A percentile compares a stretch with the other conserved stretches of the same genome.
Conservation (phyloP, 257 asterid species). For the Primulina eburnea region DNA sequence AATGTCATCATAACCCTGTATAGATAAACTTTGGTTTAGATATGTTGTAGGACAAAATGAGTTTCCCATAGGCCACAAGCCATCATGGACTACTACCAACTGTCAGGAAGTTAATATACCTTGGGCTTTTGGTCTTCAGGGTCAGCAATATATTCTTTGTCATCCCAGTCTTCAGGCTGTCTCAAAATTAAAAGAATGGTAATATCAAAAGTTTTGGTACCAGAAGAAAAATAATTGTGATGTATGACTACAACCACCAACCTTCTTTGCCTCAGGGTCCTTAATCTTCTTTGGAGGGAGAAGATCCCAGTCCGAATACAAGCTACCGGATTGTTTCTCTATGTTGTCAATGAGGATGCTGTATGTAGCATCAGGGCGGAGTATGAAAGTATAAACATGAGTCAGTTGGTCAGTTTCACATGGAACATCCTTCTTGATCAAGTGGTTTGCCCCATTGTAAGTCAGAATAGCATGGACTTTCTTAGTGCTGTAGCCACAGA, state of each 20-base stretch:
- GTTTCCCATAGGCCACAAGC: neutral
- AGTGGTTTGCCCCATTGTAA: slow-evolving; percentile 63
- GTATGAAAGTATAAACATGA: slow-evolving; percentile 88
- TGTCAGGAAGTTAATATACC: slow-evolving; percentile 33
- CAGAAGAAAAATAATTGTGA: neutral
- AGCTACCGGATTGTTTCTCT: slow-evolving; percentile 91
- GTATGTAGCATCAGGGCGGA: slow-evolving; percentile 96
- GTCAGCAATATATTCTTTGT: slow-evolving; percentile 80
- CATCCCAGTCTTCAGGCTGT: slow-evolving; percentile 99
- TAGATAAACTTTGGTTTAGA: neutral
- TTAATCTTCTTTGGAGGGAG: slow-evolving; percentile 83
- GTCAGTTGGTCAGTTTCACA: slow-evolving; percentile 96
- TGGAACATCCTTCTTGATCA: slow-evolving; percentile 89
- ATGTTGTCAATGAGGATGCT: slow-evolving; percentile 81
- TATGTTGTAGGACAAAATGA: neutral
- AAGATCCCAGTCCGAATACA: slow-evolving; percentile 91
- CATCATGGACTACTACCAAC: neutral
- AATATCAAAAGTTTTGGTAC: neutral
- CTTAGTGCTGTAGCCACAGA: slow-evolving; percentile 83
- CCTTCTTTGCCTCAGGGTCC: slow-evolving; percentile 97
- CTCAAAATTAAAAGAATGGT: slow-evolving; percentile 12
- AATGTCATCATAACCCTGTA: slow-evolving; percentile 93
- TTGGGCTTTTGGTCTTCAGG: slow-evolving; percentile 98
- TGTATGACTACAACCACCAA: slow-evolving; percentile 14
- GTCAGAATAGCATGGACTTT: slow-evolving; percentile 88